Evolutionary conservation across 2,329 filamentous ascomycete genomes (phyloP), one percentile per base, ranked within the genome.

Genomic region (Coleophoma crateriformis): DNA sequence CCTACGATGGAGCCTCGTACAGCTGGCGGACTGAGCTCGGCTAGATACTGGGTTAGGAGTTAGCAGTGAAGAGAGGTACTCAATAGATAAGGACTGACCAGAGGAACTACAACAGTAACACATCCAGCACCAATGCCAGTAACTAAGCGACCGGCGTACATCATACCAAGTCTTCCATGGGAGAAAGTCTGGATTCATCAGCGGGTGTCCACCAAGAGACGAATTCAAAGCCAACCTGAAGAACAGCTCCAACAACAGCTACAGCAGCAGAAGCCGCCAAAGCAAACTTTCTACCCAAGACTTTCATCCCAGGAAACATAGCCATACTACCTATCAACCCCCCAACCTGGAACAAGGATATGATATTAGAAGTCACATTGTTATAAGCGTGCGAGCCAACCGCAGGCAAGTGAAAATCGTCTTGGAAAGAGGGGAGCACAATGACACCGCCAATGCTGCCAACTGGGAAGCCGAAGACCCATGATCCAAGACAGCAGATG

Each of bases 401-500:
- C 3, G 50, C 42, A 7, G 58, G 56, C 11, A 60, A 57, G 17
- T 58, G 40, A 44, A 63, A 63, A 33, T 56, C 54, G 11, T 40
- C 32, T 12, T 52, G 35, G 45, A 61, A 61, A 20, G 58, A 57
- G 17, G 53, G 49, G 4, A 62, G 52, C 37, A 58, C 58, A 8
- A 61, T 51, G 15, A 57, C 57, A 34, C 57, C 57, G 13, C 53
- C 57, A 39, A 62, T 61, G 27, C 59, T 54, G 12, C 57, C 55
- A 11, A 56, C 58, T 42, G 61, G 57, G 49, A 59, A 61, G 27
- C 60, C 60, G 38, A 62, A 61, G 54, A 59, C 56, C 52, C 54
- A 50, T 10, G 15, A 50, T 1, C 48, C 57, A 10, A 56, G 46
- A 51, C 56, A 60, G 39, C 47, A 35, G 20, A 51, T 48, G 42